Evolutionary conservation across 495 filamentous ascomycete genomes (phyloP), one percentile per base, ranked within the genome.

Genomic region (Astrocystis sublimbata): DNA sequence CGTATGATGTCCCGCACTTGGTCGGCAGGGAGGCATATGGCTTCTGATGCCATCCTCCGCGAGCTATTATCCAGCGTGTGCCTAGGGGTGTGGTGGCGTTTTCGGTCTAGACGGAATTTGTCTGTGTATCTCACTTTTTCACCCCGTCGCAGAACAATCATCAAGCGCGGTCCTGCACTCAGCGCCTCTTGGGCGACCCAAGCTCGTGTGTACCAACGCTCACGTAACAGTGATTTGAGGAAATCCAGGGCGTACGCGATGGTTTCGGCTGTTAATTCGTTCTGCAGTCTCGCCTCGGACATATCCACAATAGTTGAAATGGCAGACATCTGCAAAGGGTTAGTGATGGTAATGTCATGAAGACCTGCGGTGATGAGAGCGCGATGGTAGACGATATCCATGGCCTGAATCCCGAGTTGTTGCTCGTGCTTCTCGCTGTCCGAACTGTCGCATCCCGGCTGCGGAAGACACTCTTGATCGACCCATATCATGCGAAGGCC

Each of bases 371-470:
- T 55, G 12, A 24, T 17, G 7, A 36, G 36, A 12, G 51, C 51
- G 2, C 51, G 51, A 33, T 55, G 21, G 33, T 55, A 55, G 51
- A 55, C 51, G 30, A 55, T 55, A 38, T 55, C 51, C 51, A 55
- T 55, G 51, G 30, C 51, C 51, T 55, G 51, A 17, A 55, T 40
- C n/a, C 51, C 51, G 19, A 55, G 36, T 10, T 38, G 51, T 40
- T 55, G 51, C 26, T 55, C 51, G 51, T 33, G 26, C 23, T 55
- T 55, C 6, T 55, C 24, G 6, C 24, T 21, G 8, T 55, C 26
- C 4, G 51, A 30, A 31, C 31, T 38, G 30, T 24, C 31, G 10
- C 15, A 12, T 24, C 8, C 24, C 33, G 51, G 51, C 51, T 55
- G 51, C 3, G 51, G 51, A 40, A 55, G 51, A 36, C 51, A 55